These are phyloP conservation scores for Calonectria pauciramosa DNA, from an alignment of 2,329 filamentous ascomycete species.

Conservation along the genomic window DNA sequence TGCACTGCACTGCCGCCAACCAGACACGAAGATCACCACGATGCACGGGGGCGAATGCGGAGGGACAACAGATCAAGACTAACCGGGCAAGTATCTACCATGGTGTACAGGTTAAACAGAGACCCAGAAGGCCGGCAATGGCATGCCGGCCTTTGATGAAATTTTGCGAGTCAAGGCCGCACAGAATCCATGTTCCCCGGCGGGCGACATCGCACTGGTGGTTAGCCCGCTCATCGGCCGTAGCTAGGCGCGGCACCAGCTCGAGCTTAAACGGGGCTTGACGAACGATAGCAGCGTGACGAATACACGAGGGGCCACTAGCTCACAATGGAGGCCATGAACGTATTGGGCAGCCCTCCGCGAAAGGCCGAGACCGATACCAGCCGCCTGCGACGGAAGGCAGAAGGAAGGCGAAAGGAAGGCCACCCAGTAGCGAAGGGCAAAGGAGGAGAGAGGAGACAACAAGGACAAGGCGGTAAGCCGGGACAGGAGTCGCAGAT, in stretches of 20 bases:
- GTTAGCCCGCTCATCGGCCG: conserved; percentile 22
- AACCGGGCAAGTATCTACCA: conserved; percentile 1
- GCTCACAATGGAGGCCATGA: background rate
- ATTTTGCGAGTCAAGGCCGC: conserved; percentile 6
- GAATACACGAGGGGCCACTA: conserved; percentile 21
- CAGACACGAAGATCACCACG: background rate
- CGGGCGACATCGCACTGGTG: conserved; percentile 15
- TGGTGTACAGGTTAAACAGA: conserved; percentile 2
- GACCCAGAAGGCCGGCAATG: conserved; percentile 19
- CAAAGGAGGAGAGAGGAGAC: conserved; percentile 9
- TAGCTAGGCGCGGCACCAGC: conserved; percentile 18
- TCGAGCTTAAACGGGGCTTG: conserved; percentile 24
- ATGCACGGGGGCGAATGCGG: conserved; percentile 4
- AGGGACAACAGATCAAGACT: background rate
- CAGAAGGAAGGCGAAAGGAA: conserved; percentile 15
- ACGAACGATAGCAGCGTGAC: conserved; percentile 18
- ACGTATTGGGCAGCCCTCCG: conserved; percentile 24
- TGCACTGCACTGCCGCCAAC: conserved; percentile 10
- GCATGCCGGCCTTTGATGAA: conserved; percentile 11
- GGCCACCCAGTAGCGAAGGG: background rate
- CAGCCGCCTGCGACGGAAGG: conserved; percentile 22
- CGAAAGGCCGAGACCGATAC: conserved; percentile 26
- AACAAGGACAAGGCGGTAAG: conserved; percentile 13
- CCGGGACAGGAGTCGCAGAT: background rate
- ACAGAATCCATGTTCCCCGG: background rate